A percentile compares a stretch with the other conserved stretches of the same genome.
Conservation (phyloP, 202 grass and related monocot species). For the Miscanthus sacchariflorus region DNA sequence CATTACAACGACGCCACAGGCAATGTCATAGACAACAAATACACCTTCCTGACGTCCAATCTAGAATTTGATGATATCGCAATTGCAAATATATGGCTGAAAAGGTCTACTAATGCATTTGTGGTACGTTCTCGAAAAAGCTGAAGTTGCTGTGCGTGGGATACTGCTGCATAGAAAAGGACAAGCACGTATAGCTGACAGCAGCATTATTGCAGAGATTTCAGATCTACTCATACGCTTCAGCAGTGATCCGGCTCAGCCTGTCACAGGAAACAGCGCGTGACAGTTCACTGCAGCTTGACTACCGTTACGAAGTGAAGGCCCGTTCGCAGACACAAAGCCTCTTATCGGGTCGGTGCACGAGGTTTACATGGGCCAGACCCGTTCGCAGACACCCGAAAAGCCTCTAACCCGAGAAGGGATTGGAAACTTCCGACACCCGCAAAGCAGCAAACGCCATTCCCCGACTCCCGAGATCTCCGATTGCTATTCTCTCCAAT, state of each 20-base stretch:
- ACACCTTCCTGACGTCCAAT: not conserved
- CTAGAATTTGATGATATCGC: constrained; percentile 10
- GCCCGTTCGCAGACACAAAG: not conserved
- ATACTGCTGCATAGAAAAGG: not conserved
- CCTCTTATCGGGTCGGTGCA: constrained; percentile 17
- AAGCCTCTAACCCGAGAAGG: not conserved
- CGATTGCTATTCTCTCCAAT: constrained; percentile 32
- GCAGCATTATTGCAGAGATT: constrained; percentile 18
- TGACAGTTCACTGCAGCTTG: constrained; percentile 22
- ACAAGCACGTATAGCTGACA: not conserved
- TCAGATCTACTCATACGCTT: not conserved
- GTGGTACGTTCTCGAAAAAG: not conserved
- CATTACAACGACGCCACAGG: not conserved
- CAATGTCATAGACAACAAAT: not conserved
- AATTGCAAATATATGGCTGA: not conserved
- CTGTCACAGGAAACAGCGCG: not conserved
- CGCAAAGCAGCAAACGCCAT: constrained; percentile 44
- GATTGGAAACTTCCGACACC: constrained; percentile 41
- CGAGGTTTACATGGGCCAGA: constrained; percentile 1
- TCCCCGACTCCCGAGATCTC: constrained; percentile 41
- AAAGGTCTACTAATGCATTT: not conserved
- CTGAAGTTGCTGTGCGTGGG: not conserved
- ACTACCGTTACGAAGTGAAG: constrained; percentile 17
- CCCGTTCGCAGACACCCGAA: not conserved
- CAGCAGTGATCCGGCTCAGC: not conserved